Evolutionary conservation across 176 grass and related monocot genomes (phyloP).

Genomic region (Cocos nucifera): DNA sequence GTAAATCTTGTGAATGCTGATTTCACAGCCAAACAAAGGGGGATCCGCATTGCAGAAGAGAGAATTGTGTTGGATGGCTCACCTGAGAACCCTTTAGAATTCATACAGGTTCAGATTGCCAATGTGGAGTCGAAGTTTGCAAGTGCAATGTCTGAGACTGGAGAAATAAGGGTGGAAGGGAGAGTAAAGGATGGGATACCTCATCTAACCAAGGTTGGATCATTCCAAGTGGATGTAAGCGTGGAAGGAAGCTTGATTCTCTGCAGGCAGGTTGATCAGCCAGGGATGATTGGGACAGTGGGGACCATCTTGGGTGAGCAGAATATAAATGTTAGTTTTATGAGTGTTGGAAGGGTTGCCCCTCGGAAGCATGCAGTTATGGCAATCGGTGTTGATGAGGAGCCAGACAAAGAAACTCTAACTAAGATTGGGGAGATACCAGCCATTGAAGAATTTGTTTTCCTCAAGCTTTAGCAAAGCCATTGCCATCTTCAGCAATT

Average conservation of each 20-base stretch:
- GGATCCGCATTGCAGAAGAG: conserved; percentile 4
- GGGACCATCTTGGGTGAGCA: neutral
- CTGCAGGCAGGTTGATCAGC: conserved; percentile 9
- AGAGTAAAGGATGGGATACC: conserved; percentile 11
- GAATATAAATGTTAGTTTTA: conserved; percentile 7
- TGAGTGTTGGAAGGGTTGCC: conserved; percentile 8
- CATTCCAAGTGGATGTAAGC: conserved; percentile 6
- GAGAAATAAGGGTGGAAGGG: conserved; percentile 2
- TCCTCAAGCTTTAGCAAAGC: neutral
- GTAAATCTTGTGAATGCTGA: conserved; percentile 13
- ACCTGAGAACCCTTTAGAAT: neutral
- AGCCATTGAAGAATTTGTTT: conserved; percentile 6
- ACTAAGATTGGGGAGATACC: conserved; percentile 4
- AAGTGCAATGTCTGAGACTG: conserved; percentile 2
- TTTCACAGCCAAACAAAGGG: conserved; percentile 10
- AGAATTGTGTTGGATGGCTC: neutral
- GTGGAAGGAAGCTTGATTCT: conserved; percentile 8
- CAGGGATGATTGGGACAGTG: conserved; percentile 1
- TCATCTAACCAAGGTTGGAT: conserved; percentile 1
- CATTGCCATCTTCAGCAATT: neutral
- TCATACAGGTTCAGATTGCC: conserved; percentile 3
- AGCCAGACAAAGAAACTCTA: neutral
- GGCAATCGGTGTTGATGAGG: conserved; percentile 7
- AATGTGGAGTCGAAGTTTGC: conserved; percentile 11
- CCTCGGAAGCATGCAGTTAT: conserved; percentile 7